Conservation (phyloP, 495 filamentous ascomycete genomes). For the Lepraria neglecta region DNA sequence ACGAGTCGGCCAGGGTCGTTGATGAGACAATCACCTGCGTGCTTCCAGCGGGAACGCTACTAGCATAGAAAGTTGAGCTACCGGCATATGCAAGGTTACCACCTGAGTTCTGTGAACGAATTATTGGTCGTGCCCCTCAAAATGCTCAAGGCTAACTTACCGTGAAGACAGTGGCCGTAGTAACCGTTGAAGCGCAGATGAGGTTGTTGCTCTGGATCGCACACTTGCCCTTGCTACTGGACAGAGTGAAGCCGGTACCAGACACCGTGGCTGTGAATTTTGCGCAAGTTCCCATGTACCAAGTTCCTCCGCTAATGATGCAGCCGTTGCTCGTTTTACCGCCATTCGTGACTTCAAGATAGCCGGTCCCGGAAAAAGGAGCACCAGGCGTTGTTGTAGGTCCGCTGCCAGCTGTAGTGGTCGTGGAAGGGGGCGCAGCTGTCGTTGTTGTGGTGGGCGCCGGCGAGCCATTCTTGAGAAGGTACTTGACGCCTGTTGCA, state of each 20-base stretch:
- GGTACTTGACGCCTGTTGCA: constrained; percentile 54
- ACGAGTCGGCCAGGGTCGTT: constrained; percentile 23
- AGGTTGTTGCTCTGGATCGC: constrained; percentile 43
- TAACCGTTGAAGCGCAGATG: constrained; percentile 45
- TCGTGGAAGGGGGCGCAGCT: constrained; percentile 31
- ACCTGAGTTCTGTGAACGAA: constrained; percentile 27
- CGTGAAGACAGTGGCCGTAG: constrained; percentile 40
- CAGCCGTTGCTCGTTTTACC: constrained; percentile 53
- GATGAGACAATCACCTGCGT: constrained; percentile 38
- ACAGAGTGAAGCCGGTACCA: constrained; percentile 54
- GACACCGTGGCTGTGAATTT: constrained; percentile 50
- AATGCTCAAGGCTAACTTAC: background rate
- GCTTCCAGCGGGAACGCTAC: constrained; percentile 49
- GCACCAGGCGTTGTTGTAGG: constrained; percentile 38
- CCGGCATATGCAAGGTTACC: constrained; percentile 44
- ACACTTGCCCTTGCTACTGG: constrained; percentile 54
- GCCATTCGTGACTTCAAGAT: constrained; percentile 49
- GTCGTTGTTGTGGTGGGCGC: constrained; percentile 28
- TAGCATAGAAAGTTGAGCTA: constrained; percentile 52
- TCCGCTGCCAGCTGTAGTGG: constrained; percentile 33
- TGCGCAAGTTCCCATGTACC: constrained; percentile 64
- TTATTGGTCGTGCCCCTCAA: background rate
- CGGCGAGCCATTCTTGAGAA: constrained; percentile 49
- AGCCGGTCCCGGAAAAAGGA: constrained; percentile 52
- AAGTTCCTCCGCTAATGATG: constrained; percentile 61